phyloP scores from a whole-genome alignment of 805 yeast species.

The Zygosaccharomyces kombuchaensis region DNA sequence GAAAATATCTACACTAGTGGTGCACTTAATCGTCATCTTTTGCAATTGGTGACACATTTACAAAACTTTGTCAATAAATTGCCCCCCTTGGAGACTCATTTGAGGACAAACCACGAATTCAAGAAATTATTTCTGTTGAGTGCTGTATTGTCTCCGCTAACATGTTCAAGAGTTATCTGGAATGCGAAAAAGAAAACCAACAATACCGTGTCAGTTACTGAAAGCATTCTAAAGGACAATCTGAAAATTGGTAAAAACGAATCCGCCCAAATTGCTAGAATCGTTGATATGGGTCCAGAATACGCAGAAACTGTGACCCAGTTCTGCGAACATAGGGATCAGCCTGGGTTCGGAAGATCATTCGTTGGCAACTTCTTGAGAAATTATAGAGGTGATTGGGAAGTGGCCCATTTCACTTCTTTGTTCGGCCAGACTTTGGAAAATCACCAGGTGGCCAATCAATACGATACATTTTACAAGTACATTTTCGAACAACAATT shows the following conservation, averaged over 20 bases:
- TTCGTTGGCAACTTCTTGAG: slow-evolving; percentile 58
- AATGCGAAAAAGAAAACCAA: slow-evolving; percentile 27
- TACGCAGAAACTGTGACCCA: slow-evolving; percentile 30
- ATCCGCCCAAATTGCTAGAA: slow-evolving; percentile 45
- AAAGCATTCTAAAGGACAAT: slow-evolving; percentile 60
- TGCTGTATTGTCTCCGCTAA: slow-evolving; percentile 23
- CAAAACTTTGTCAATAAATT: slow-evolving; percentile 8
- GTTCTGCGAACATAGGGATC: slow-evolving; percentile 16
- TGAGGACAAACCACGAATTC: slow-evolving; percentile 9
- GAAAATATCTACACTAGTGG: slow-evolving; percentile 17
- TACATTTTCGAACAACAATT: slow-evolving; percentile 23
- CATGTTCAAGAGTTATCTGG: slow-evolving; percentile 22
- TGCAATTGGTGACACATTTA: slow-evolving; percentile 6
- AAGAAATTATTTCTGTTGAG: slow-evolving; percentile 20
- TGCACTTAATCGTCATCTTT: slow-evolving; percentile 13
- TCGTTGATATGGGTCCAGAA: slow-evolving; percentile 36
- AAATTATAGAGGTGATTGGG: slow-evolving; percentile 50
- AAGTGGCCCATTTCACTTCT: slow-evolving; percentile 39
- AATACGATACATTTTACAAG: slow-evolving; percentile 36
- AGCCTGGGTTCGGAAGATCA: slow-evolving; percentile 41
- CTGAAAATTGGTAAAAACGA: slow-evolving; percentile 58
- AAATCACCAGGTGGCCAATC: slow-evolving; percentile 19
- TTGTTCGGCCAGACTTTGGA: slow-evolving; percentile 16
- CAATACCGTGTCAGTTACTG: slow-evolving; percentile 32
- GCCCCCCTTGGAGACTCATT: slow-evolving; percentile 2